Evolutionary conservation across 371 early-diverging fungal genomes (phyloP), one percentile per base, ranked within the genome.

Genomic region (Syncephalis plumigaleata): DNA sequence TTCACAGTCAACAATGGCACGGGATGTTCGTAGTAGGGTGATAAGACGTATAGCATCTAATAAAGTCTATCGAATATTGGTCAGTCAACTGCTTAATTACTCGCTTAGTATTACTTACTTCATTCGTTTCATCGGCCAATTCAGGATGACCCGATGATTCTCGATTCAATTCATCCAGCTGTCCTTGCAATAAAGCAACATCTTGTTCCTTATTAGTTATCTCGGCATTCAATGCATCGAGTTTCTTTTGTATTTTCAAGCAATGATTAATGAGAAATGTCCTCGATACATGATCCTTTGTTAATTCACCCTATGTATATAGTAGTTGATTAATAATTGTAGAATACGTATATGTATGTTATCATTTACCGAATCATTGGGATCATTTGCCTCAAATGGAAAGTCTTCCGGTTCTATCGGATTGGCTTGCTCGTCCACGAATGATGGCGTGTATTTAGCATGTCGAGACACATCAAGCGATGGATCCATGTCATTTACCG

Each of bases 221-320:
- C 5, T 79, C 79, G 27, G 60, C 64, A 2, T 52, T 64, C 9
- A 71, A 9, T 25, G 60, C 49, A 18, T 64, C 60, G 8, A 73
- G 55, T 23, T 63, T 63, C 23, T 62, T 61, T 25, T 64, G 56
- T 46, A 70, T 49, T 53, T 80, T 82, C 48, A 71, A 55, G 11
- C 75, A 54, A 25, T 70, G 72, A 55, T 82, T 82, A 43, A 63
- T 73, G 51, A 82, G 55, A 40, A 70, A 78, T 5, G 76, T 70
- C 1, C 58, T 56, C 1, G 71, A 63, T 17, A 67, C 49, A 8
- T 77, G 76, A 48, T 73, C 77, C 15, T 60, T 48, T 0, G 68
- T 68, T 18, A 80, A 49, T 25, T 60, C 64, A 47, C 66, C 77
- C 78, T 73, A 62, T 40, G 8, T 23, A 13, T 9, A 25, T 42